Base-by-base conservation (phyloP, 2,329 filamentous ascomycete species). In the Talaromyces amestolkiae region DNA sequence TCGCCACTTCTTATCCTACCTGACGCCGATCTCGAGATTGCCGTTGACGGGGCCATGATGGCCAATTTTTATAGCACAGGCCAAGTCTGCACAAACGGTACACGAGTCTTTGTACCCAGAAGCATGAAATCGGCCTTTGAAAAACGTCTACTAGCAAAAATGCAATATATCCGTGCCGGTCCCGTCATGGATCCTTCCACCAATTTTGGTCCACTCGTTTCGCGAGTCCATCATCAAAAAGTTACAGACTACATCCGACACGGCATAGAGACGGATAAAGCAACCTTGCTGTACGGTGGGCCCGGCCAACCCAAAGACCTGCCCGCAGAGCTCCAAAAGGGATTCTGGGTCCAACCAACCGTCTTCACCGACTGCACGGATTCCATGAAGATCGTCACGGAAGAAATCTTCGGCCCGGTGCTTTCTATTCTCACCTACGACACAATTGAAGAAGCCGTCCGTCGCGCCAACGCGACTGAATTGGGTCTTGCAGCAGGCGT, bases 31-130 rank as follows among this genome's bases (percentile, higher is more conserved):
- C 77, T 94, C 22, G 88, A 91, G 54, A 86, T 87, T 72, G 93
- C 93, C n/a, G 93, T 92, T 39, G 89, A 96, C 72, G 90, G 91
- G 35, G 92, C 92, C 68, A 93, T 96, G 90, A 92, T 96, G 83
- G 93, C 92, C 71, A 96, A 96, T 78, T 96, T 96, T 81, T 96
- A 91, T 83, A 93, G 90, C 70, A 91, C 91, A 0, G 93, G 93
- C 35, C 93, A 97, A 78, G 92, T 96, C 60, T 97, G 93, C 84
- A 96, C 93, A 60, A 96, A 96, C 76, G 93, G 93, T 59, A 96
- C 93, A 1, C 85, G 93, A 11, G 92, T 96, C 39, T 96, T 96
- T 75, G 85, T 97, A 2, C 92, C 90, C 0, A 79, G 83, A 39
- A 75, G 79, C 43, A 83, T 92, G 76, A 88, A 93, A 74, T 65